Conservation (phyloP, 192 early-diverging fungal genomes). For the Chytriomyces hyalinus region DNA sequence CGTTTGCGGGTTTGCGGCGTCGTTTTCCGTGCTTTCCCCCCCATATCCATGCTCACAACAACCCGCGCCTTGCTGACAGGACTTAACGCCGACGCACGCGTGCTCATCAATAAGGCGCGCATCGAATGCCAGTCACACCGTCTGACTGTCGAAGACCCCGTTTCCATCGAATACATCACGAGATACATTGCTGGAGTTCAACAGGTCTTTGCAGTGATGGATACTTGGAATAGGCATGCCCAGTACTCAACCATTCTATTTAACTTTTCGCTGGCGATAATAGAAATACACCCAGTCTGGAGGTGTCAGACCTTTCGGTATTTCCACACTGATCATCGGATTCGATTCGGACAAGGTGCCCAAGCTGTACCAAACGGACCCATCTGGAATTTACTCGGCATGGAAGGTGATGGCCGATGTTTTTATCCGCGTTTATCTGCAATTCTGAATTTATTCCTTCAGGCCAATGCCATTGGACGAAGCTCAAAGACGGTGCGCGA, state of each 20-base stretch:
- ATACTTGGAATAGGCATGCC: too few species aligned
- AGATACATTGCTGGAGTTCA: conserved; percentile 95
- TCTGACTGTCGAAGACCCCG: conserved; percentile 95
- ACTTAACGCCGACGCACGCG: conserved; percentile 93
- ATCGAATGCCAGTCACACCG: conserved; percentile 98
- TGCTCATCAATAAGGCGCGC: conserved; percentile 94
- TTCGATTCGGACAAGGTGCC: conserved; percentile 88
- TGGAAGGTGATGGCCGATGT: conserved; percentile 74
- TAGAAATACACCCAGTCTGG: conserved; percentile 98
- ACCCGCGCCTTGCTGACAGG: conserved; percentile 52
- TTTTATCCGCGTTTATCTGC: too few species aligned
- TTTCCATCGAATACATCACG: conserved; percentile 97
- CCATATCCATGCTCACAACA: background rate
- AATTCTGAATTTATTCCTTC: background rate
- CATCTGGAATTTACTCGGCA: conserved; percentile 97
- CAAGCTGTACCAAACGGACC: conserved; percentile 96
- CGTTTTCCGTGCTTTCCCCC: too few species aligned
- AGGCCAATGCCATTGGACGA: conserved; percentile 95
- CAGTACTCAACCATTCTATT: too few species aligned
- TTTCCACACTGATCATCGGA: conserved; percentile 95
- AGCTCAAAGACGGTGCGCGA: conserved; percentile 97
- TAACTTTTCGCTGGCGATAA: background rate
- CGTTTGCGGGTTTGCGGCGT: conserved; percentile 79
- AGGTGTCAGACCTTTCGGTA: conserved; percentile 97
- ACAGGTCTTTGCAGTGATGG: conserved; percentile 64